Evolutionary conservation across 768 basidiomycete genomes (phyloP).

Genomic region (Leccinum aurantiacum): DNA sequence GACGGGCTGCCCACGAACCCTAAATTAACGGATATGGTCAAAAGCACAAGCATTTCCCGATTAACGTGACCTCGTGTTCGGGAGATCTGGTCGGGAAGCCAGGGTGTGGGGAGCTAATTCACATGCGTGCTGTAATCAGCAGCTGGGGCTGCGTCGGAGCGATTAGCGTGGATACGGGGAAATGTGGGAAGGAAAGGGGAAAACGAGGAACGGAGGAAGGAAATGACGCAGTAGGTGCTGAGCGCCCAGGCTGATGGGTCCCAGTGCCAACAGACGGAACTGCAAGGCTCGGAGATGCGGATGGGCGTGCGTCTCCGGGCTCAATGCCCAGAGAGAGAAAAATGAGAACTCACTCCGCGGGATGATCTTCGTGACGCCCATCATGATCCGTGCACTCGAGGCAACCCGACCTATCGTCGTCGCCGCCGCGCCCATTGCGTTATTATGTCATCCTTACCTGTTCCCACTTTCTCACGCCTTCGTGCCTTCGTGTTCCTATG

Average conservation of each 20-base stretch:
- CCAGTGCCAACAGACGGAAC: not conserved
- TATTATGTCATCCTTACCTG: conserved; percentile 30
- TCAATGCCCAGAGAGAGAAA: not conserved
- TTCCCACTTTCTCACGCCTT: conserved; percentile 27
- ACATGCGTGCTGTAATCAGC: conserved; percentile 18
- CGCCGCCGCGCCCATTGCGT: not conserved
- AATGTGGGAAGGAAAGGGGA: conserved; percentile 1
- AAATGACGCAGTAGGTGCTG: conserved; percentile 9
- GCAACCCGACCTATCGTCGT: not conserved
- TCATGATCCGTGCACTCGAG: not conserved
- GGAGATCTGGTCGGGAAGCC: conserved; percentile 27
- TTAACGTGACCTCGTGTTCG: conserved; percentile 23
- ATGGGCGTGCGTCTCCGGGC: conserved; percentile 6
- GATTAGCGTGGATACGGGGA: conserved; percentile 18
- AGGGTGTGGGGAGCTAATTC: conserved; percentile 5
- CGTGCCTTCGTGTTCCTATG: conserved; percentile 17
- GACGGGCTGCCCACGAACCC: conserved; percentile 23
- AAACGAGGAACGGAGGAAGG: conserved; percentile 11
- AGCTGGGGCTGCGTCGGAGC: conserved; percentile 13
- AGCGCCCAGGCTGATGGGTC: not conserved
- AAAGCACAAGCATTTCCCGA: conserved; percentile 27
- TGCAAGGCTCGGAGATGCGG: conserved; percentile 18
- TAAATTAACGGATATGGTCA: conserved; percentile 33
- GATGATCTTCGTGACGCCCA: not conserved
- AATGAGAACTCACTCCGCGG: not conserved